These are phyloP conservation scores for Fusarium dlaminii DNA, from an alignment of 2,329 filamentous ascomycete species.

Conservation along the genomic window DNA sequence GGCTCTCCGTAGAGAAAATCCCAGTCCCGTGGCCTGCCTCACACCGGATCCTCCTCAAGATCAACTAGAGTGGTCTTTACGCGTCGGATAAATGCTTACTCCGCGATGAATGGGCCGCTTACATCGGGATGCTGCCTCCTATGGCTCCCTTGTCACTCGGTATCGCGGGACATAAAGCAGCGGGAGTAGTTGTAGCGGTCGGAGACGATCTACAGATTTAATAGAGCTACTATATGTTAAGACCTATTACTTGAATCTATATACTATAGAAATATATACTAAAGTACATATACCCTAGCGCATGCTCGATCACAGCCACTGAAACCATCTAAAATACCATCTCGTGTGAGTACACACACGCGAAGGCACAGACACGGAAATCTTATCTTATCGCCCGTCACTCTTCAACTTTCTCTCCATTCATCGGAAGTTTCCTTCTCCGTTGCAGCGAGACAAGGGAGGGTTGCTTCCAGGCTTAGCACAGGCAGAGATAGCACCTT, in stretches of 20 bases:
- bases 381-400: background rate
- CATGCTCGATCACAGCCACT: background rate
- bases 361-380: background rate
- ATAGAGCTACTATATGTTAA: too few relatives aligned
- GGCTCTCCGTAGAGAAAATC: background rate
- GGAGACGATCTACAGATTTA: too few relatives aligned
- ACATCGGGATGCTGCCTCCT: background rate
- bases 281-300: too few relatives aligned
- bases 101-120: background rate
- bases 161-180: background rate
- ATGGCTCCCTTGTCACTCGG: background rate
- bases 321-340: background rate
- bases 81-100: background rate
- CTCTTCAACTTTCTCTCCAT: accelerated
- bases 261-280: too few relatives aligned
- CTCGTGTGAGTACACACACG: too few relatives aligned
- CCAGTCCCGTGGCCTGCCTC: background rate
- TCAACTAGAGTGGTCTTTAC: background rate
- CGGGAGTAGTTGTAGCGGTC: background rate
- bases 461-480: background rate
- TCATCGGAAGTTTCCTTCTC: background rate
- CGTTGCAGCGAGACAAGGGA: background rate
- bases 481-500: background rate
- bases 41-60: background rate
- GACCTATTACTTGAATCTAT: too few relatives aligned